phyloP scores from a whole-genome alignment of 2,329 filamentous ascomycete genomes.

The Tolypocladium ophioglossoides region DNA sequence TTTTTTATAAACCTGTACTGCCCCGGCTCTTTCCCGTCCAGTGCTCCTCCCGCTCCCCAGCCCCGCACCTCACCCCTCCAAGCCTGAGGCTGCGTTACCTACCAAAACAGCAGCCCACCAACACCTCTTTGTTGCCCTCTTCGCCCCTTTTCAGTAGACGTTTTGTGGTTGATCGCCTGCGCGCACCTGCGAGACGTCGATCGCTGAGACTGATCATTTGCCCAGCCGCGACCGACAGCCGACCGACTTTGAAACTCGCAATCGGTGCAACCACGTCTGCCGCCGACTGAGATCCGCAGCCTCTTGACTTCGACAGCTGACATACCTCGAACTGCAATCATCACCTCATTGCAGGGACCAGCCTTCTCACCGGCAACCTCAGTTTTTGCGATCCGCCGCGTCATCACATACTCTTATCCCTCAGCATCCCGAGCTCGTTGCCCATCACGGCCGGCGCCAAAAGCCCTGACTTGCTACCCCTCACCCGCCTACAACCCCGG shows the following conservation, averaged over 20 bases:
- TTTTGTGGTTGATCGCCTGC: background rate
- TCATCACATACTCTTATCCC: slow-evolving; percentile 1
- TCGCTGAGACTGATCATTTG: background rate
- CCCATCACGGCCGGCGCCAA: slow-evolving; percentile 26
- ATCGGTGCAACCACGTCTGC: background rate
- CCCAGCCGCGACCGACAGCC: background rate
- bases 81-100: slow-evolving; percentile 1
- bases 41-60: background rate
- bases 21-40: background rate
- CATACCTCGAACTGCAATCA: background rate
- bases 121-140: background rate
- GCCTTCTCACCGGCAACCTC: background rate
- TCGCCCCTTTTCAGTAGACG: background rate
- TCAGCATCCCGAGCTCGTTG: slow-evolving; percentile 13
- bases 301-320: background rate
- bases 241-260: background rate
- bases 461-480: slow-evolving; percentile 16
- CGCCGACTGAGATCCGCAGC: background rate
- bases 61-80: slow-evolving; percentile 4
- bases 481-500: slow-evolving; percentile 13
- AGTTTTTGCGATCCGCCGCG: slow-evolving; percentile 3
- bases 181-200: background rate
- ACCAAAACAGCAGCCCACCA: background rate
- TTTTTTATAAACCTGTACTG: background rate
- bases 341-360: background rate